Percentiles rank a stretch among this genome's conserved stretches.
phyloP scores from a whole-genome alignment of 148 eudicot species.

The Persicaria maculosa region DNA sequence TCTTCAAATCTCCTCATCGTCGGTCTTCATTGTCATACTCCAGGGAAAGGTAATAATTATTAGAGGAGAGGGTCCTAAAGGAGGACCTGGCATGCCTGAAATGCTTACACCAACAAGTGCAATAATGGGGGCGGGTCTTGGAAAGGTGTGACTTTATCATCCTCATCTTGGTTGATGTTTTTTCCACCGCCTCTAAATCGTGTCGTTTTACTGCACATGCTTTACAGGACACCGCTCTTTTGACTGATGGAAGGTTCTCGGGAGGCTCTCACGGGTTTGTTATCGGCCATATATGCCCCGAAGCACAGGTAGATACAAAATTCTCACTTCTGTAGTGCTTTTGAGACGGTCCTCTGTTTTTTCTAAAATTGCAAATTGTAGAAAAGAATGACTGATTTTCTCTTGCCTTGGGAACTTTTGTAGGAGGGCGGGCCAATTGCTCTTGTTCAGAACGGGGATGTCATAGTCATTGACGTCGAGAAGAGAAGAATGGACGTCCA shows the following conservation, averaged over 20 bases:
- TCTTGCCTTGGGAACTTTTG: conserved; percentile 8
- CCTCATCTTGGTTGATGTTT: neutral
- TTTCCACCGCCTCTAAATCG: conserved; percentile 3
- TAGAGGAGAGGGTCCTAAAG: conserved; percentile 98
- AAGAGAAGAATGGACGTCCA: conserved; percentile 72
- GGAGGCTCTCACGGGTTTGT: conserved; percentile 98
- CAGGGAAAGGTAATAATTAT: conserved; percentile 94
- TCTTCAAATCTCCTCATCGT: neutral
- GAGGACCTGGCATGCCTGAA: conserved; percentile 99
- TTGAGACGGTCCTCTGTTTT: neutral
- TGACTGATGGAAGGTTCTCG: conserved; percentile 95
- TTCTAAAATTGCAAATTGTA: neutral
- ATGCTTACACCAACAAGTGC: conserved; percentile 99
- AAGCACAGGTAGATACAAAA: conserved; percentile 61
- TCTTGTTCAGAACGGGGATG: conserved; percentile 71
- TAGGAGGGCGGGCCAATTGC: conserved; percentile 98
- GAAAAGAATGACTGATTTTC: neutral
- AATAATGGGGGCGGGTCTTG: conserved; percentile 98
- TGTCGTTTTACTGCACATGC: neutral
- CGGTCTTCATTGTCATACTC: conserved; percentile 4
- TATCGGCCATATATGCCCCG: conserved; percentile 92
- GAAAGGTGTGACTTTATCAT: conserved; percentile 47
- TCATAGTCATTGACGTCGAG: conserved; percentile 65
- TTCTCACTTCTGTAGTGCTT: neutral
- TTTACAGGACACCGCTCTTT: conserved; percentile 75